Base-by-base conservation (phyloP, 192 early-diverging fungal species). In the Dissophora ornata region DNA sequence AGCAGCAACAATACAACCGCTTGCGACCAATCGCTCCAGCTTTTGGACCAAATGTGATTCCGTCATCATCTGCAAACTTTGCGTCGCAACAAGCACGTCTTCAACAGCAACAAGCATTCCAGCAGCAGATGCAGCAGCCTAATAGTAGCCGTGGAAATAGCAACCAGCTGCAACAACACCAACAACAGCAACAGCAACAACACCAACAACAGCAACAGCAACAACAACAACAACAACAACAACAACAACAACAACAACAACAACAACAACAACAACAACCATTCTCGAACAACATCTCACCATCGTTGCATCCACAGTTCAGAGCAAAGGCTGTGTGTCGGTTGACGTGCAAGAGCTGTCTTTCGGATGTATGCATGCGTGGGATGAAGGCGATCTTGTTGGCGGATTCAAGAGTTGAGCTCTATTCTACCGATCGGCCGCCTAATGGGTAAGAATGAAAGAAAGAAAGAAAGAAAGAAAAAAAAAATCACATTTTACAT, bases 371-470 rank as follows among this genome's bases (percentile, higher is more conserved):
- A 9, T 94, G 92, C 44, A 69, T 83, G 33, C 71, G 93, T 12
- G 92, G 92, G 2, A 94, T 94, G 93, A 92, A 91, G 79, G 93
- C 93, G 0, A 92, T 94, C 53, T 75, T 94, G 50, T 61, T 94
- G 33, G 92, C 88, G 0, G 93, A 94, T 61, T 84, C 88, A n/a
- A 62, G 81, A 42, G 80, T 94, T 15, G 92, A 94, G 70, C 87
- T 94, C 13, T 94, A 84, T 42, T 86, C 84, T 10, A 94, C 92
- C 4, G 93, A 94, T 67, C 79, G 82, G 7, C 87, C 90, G 29
- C 87, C 89, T 13, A 56, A 69, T 28, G 82, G 90, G 82, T 90
- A 84, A 65, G 60, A n/a, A 10, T 9, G 30, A 28, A 29, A 51
- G 10, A 51, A 10, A 24, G 19, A 51, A 4, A 28, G 13, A 24